Base-by-base conservation (phyloP, 2,329 filamentous ascomycete species). In the Penicillium hesseltinei region DNA sequence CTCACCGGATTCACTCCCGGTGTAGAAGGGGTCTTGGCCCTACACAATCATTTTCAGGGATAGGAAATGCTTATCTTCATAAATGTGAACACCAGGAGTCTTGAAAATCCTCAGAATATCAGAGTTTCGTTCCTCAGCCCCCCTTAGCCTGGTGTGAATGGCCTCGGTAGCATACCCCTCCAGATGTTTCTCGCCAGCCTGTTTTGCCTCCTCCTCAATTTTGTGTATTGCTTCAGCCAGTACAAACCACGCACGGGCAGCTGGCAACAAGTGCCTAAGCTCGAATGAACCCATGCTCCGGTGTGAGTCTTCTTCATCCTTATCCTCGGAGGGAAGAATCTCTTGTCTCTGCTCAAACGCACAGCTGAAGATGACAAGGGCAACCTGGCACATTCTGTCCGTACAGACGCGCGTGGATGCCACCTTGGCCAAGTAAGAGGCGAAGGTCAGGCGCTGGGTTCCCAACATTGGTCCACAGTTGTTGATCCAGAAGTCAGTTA, bases 201-300 rank as follows among this genome's bases (percentile, higher is more conserved):
- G 38, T 5, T 39, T 54, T 1, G 66, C 62, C 33, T 67, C 51
- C 5, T 68, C 63, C 15, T 47, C 44, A 29, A 68, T 65, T 11
- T 67, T 52, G 58, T 65, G 59, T 6, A 69, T 48, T 62, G 63
- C 56, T 66, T 69, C 2, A 69, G 45, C 67, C 67, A 69, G 61
- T 54, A 69, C 57, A 69, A 35, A 17, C 29, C 66, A 67, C 9
- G 54, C 53, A 42, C 49, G 8, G 31, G 55, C 62, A 51, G 60
- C 38, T 10, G 63, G 66, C 6, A 67, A 47, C n/a, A 66, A 31
- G 36, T 64, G 45, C 19, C 48, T 56, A 17, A 66, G 15, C 15
- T 62, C 54, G 45, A 62, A 53, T 5, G 55, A 19, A 4, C 47
- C 38, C 1, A 48, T 48, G 5, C 42, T 31, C 27, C 58, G 45